Percentiles rank a stretch among this genome's conserved stretches.
Evolutionary conservation across 2,329 filamentous ascomycete genomes (phyloP).

Genomic region (Colletotrichum sp.): DNA sequence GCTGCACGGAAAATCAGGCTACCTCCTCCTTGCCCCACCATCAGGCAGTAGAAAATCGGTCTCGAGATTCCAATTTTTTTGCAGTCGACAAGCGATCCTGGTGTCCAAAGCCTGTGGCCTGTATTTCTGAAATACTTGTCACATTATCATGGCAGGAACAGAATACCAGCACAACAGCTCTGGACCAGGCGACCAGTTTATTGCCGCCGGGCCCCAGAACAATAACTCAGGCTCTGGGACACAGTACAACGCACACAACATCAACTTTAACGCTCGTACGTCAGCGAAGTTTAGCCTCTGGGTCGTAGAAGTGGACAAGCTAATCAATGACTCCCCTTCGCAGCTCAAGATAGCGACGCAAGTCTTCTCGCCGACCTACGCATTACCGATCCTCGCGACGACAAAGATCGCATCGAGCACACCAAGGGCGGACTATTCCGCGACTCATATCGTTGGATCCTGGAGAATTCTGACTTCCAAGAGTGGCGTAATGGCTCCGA

Average conservation of each 20-base stretch:
- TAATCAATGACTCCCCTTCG: rapidly evolving
- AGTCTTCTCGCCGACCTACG: background rate
- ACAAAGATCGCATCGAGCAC: slow-evolving; percentile 39
- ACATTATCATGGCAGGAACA: background rate
- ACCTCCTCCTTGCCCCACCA: no score
- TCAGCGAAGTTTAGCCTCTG: rapidly evolving
- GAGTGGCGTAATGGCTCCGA: slow-evolving; percentile 26
- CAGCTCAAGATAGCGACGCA: background rate
- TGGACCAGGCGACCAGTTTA: background rate
- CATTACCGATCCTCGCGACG: slow-evolving; percentile 32
- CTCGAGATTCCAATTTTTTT: no score
- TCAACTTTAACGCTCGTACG: background rate
- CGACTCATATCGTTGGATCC: slow-evolving; percentile 40
- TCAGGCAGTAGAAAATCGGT: no score
- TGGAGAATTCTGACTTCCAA: slow-evolving; percentile 28
- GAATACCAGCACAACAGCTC: background rate
- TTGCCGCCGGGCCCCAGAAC: background rate
- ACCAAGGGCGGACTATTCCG: slow-evolving; percentile 36
- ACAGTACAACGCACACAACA: background rate
- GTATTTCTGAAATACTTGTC: no score
- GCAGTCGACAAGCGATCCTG: no score
- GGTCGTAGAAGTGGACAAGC: background rate
- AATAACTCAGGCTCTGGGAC: background rate
- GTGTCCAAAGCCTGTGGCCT: no score
- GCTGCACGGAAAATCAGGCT: no score